Base-by-base conservation (phyloP, 495 filamentous ascomycete species). In the Neurospora sp. region DNA sequence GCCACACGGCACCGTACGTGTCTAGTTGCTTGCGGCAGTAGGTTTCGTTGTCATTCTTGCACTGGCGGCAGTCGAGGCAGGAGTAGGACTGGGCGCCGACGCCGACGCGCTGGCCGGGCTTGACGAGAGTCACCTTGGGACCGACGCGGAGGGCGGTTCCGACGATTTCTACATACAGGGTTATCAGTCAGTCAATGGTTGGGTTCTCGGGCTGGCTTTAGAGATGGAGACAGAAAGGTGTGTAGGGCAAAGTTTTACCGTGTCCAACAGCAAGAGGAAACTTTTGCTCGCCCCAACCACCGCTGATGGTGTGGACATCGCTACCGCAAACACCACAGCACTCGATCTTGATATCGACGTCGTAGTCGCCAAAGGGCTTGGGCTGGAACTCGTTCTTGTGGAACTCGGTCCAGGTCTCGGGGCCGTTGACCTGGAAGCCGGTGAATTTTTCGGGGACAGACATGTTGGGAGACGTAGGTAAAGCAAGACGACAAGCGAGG, bases 21-120 rank as follows among this genome's bases (percentile, higher is more conserved):
- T 88, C 87, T n/a, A 88, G 68, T 75, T 88, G 86, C 72, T 88
- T 76, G 20, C 76, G 70, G 80, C 87, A 89, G 79, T 89, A 88
- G 1, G 85, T 87, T 80, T 89, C 87, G 73, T 89, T 88, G 70
- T 88, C 85, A 73, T 83, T 84, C 76, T 87, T 88, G 84, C 86
- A 89, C 73, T 87, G 86, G 69, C 82, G 81, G 80, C 86, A 88
- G 18, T 86, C 76, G 12, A 88, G 76, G 81, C 87, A 88, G 7
- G 86, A 84, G 75, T 82, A 87, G 27, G 78, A 82, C 73, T 89
- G 87, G 37, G 87, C 87, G 53, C 87, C 87, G 40, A 89, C 87
- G 72, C 87, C 87, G n/a, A 88, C 87, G 2, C 86, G 82, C 77
- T 88, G 76, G 71, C 87, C 87, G 16, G 77, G 76, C 76, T 88